phyloP scores from a whole-genome alignment of 2,329 filamentous ascomycete genomes.

The Chlorencoelia australis region DNA sequence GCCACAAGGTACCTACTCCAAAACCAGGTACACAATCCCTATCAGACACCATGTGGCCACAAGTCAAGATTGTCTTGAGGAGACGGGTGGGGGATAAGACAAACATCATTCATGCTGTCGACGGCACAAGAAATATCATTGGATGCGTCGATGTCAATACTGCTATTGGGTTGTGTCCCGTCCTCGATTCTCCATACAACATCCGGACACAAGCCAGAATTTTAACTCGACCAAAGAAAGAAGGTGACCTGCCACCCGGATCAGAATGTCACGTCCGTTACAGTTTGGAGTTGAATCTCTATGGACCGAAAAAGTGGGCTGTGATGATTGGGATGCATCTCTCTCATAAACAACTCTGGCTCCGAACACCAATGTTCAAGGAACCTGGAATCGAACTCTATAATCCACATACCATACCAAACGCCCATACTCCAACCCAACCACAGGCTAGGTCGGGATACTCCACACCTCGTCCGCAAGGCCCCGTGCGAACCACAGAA shows the following conservation, averaged over 20 bases:
- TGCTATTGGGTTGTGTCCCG: constrained; percentile 55
- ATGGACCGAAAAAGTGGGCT: constrained; percentile 60
- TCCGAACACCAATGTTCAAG: constrained; percentile 55
- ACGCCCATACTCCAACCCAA: constrained; percentile 17
- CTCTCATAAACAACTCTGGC: constrained; percentile 52
- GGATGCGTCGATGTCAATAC: constrained; percentile 63
- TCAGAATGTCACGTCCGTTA: constrained; percentile 50
- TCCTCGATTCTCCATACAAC: constrained; percentile 57
- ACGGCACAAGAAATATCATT: constrained; percentile 61
- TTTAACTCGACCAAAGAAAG: constrained; percentile 50
- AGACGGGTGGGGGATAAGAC: constrained; percentile 45
- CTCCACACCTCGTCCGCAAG: constrained; percentile 28
- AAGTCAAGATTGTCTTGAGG: constrained; percentile 62
- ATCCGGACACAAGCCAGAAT: constrained; percentile 67
- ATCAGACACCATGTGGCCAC: constrained; percentile 53
- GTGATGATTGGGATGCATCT: constrained; percentile 58
- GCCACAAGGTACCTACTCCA: constrained; percentile 56
- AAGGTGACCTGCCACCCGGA: constrained; percentile 52
- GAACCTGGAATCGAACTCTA: constrained; percentile 60
- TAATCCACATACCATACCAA: constrained; percentile 55
- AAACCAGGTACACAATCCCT: constrained; percentile 53
- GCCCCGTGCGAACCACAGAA: constrained; percentile 56
- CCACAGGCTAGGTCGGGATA: constrained; percentile 21
- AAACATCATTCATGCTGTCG: constrained; percentile 60
- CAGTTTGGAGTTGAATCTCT: constrained; percentile 64